Percentiles rank a stretch among this genome's conserved stretches.
Conservation (phyloP, 129 eudicot genomes). For the Escallonia rubra region DNA sequence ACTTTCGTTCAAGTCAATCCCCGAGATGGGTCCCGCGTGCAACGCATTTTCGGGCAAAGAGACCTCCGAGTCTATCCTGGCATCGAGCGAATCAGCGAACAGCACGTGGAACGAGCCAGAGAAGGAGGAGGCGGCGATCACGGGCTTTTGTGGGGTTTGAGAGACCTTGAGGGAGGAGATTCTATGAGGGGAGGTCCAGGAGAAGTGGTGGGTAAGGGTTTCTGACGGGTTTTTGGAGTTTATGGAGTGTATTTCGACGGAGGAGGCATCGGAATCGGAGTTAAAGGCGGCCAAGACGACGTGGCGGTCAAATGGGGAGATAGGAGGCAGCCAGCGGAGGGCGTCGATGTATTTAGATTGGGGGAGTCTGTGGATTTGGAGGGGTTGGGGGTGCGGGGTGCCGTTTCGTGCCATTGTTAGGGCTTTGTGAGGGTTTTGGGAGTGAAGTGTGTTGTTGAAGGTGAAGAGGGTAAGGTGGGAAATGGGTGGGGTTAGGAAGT, state of each 20-base stretch:
- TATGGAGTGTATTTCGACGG: conserved; percentile 45
- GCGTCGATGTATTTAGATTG: conserved; percentile 77
- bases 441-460: background rate
- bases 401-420: conserved; percentile 35
- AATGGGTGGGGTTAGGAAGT: too few relatives aligned
- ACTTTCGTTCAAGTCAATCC: conserved; percentile 56
- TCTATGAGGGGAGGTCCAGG: conserved; percentile 44
- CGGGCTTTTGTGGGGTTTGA: conserved; percentile 36
- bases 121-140: conserved; percentile 65
- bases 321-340: conserved; percentile 75
- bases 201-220: conserved; percentile 34
- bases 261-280: conserved; percentile 47
- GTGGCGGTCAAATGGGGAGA: conserved; percentile 59
- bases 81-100: conserved; percentile 34
- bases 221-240: conserved; percentile 25
- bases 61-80: conserved; percentile 34
- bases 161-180: conserved; percentile 53
- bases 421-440: conserved; percentile 19
- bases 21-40: conserved; percentile 49
- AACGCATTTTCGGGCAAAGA: conserved; percentile 43
- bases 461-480: too few relatives aligned
- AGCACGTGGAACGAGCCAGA: conserved; percentile 60
- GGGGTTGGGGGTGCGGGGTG: conserved; percentile 8
- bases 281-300: conserved; percentile 51
- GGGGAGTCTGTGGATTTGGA: conserved; percentile 61